Conservation (phyloP, 768 basidiomycete species). For the Strobilomyces dryophilus region DNA sequence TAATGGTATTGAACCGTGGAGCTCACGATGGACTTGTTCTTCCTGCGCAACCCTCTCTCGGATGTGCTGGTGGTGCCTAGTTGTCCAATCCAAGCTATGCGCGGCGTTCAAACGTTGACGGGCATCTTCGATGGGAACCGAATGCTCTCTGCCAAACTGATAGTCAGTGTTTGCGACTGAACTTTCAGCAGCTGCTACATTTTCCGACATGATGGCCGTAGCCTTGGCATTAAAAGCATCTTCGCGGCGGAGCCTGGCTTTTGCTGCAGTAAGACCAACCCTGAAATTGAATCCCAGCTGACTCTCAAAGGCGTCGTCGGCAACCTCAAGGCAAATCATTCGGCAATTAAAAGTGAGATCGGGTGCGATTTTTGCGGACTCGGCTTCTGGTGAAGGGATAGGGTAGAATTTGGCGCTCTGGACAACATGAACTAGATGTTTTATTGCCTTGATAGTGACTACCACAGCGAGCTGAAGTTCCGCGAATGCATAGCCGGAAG, state of each 20-base stretch:
- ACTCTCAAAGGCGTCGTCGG: conserved; percentile 82
- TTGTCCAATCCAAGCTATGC: conserved; percentile 71
- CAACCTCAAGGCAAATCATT: conserved; percentile 69
- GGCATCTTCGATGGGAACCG: conserved; percentile 70
- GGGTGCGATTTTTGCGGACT: conserved; percentile 71
- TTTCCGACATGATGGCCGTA: conserved; percentile 46
- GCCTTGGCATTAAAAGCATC: conserved; percentile 80
- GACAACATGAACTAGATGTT: conserved; percentile 62
- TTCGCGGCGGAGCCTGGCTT: conserved; percentile 66
- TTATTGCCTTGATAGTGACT: conserved; percentile 66
- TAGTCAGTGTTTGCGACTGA: conserved; percentile 48
- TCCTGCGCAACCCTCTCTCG: conserved; percentile 49
- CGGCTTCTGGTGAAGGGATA: conserved; percentile 61
- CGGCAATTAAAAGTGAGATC: conserved; percentile 53
- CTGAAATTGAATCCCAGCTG: conserved; percentile 70
- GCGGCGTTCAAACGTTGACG: conserved; percentile 60
- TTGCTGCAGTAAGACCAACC: conserved; percentile 68
- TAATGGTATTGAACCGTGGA: conserved; percentile 36
- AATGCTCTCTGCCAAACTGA: conserved; percentile 59
- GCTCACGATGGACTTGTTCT: conserved; percentile 39
- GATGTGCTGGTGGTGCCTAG: conserved; percentile 46
- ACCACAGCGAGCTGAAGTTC: conserved; percentile 70
- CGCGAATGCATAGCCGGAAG: conserved; percentile 70
- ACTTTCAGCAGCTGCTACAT: conserved; percentile 28
- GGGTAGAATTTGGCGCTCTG: conserved; percentile 46